Conservation (phyloP, 2,329 filamentous ascomycete species). For the Phialocephala sp. region DNA sequence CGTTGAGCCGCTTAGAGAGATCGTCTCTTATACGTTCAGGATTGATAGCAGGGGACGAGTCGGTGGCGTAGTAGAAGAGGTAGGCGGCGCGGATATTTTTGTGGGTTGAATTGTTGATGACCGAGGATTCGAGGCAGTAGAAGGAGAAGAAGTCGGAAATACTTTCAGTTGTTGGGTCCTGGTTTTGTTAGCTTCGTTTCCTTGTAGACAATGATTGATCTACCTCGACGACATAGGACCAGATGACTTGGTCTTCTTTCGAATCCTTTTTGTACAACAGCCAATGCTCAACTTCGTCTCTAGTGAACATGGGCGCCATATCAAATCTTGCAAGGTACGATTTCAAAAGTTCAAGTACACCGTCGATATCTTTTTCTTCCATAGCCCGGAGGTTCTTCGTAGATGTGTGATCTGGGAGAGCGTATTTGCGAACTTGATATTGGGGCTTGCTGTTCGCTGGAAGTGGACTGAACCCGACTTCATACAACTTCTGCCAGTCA, state of each 20-base stretch:
- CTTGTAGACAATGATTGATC: conserved; percentile 27
- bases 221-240: conserved; percentile 89
- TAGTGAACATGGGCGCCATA: conserved; percentile 80
- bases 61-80: conserved; percentile 94
- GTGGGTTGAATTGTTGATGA: conserved; percentile 83
- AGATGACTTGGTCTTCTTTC: conserved; percentile 82
- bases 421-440: conserved; percentile 85
- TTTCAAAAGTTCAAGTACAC: conserved; percentile 74
- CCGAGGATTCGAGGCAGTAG: conserved; percentile 91
- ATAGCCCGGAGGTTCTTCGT: conserved; percentile 81
- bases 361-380: conserved; percentile 77
- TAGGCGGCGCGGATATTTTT: conserved; percentile 87
- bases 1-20: conserved; percentile 80
- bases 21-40: conserved; percentile 58
- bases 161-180: conserved; percentile 69
- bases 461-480: conserved; percentile 90
- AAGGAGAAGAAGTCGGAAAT: conserved; percentile 98
- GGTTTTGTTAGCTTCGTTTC: neutral
- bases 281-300: conserved; percentile 88
- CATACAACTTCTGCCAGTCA: conserved; percentile 95
- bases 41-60: conserved; percentile 66
- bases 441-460: conserved; percentile 82
- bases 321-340: conserved; percentile 82
- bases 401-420: conserved; percentile 74
- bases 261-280: conserved; percentile 72